Conservation (phyloP, 208 protist species). For the Crithidia expoeki region DNA sequence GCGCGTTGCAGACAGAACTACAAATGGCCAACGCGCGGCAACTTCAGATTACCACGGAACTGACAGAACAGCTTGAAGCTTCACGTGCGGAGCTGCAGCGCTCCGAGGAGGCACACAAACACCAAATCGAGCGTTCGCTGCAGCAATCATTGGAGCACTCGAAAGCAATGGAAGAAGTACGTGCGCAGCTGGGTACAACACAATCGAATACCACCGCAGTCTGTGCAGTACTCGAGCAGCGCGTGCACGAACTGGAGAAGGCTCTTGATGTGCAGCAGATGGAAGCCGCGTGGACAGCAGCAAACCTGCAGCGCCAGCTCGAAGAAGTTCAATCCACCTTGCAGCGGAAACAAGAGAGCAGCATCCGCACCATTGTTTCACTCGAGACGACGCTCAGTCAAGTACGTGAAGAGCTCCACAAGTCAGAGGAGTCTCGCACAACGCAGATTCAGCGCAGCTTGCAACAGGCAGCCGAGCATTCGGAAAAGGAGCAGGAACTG, state of each 20-base stretch:
- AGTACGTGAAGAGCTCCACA: conserved; percentile 3
- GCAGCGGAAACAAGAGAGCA: neutral
- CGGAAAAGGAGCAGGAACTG: too few species aligned
- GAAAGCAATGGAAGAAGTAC: conserved; percentile 12
- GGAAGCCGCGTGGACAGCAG: neutral
- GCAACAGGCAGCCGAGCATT: conserved; percentile 8
- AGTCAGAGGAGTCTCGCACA: conserved; percentile 13
- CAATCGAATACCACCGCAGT: neutral
- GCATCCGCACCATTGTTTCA: neutral
- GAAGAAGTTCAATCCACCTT: neutral
- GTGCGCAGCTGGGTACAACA: neutral
- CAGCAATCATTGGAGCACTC: conserved; percentile 19
- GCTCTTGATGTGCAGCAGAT: neutral
- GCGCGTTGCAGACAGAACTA: neutral
- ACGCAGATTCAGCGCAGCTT: conserved; percentile 9
- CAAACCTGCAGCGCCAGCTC: neutral
- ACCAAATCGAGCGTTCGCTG: conserved; percentile 19
- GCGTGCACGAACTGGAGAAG: conserved; percentile 1
- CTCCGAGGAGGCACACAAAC: conserved; percentile 11
- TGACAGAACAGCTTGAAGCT: neutral
- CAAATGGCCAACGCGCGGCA: neutral
- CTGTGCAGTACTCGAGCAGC: neutral
- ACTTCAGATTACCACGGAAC: neutral
- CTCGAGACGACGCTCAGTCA: neutral
- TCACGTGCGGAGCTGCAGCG: conserved; percentile 10